Evolutionary conservation across 1,139 yeast species (phyloP).

Genomic region (Saccharomyces hybrid): DNA sequence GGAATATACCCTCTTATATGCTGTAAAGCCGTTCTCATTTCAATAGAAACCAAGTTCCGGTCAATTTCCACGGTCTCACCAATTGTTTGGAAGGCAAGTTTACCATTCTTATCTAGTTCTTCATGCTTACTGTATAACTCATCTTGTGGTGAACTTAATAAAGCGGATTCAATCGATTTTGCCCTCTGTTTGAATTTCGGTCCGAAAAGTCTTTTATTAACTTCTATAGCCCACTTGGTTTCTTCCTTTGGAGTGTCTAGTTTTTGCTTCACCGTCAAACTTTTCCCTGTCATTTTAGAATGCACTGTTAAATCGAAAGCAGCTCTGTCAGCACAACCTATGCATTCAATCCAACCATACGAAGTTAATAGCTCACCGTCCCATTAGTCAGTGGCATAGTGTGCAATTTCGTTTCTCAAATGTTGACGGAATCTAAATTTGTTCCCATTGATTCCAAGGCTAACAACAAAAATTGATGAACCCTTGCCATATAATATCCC

Average conservation of each 20-base stretch:
- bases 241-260: constrained; percentile 77
- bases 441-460: constrained; percentile 80
- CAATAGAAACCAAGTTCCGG: constrained; percentile 61
- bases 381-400: constrained; percentile 99
- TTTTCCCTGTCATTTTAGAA: constrained; percentile 89
- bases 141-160: constrained; percentile 68
- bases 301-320: constrained; percentile 96
- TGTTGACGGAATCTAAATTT: constrained; percentile 97
- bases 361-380: constrained; percentile 95
- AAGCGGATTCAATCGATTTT: constrained; percentile 78
- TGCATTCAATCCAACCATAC: constrained; percentile 99
- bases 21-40: constrained; percentile 71
- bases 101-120: constrained; percentile 56
- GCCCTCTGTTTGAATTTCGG: constrained; percentile 97
- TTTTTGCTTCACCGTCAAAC: constrained; percentile 86
- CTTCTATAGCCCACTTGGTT: constrained; percentile 72
- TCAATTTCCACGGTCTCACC: constrained; percentile 50
- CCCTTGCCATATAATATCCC: constrained; percentile 94
- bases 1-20: constrained; percentile 95
- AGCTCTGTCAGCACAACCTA: constrained; percentile 98
- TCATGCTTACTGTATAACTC: constrained; percentile 71
- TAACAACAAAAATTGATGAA: constrained; percentile 71
- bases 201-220: constrained; percentile 93
- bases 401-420: constrained; percentile 98
- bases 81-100: constrained; percentile 56